A percentile compares a stretch with the other conserved stretches of the same genome.
Conservation (phyloP, 352 stramenopile genomes). For the Globisporangium perplexum region DNA sequence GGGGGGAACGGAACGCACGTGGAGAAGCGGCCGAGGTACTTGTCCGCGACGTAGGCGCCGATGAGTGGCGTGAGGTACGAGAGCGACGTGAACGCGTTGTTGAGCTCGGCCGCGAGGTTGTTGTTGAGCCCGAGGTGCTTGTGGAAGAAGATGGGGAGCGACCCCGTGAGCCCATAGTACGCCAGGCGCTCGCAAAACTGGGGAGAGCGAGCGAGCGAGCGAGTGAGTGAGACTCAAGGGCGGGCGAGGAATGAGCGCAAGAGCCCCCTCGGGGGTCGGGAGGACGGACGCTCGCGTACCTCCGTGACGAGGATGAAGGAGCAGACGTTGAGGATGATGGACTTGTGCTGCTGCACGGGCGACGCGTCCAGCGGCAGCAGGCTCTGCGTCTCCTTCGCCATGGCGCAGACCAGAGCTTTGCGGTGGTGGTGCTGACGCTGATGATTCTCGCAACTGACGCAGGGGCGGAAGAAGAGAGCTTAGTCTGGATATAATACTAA, state of each 20-base stretch:
- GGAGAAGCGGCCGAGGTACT: constrained; percentile 67
- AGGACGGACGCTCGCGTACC: constrained; percentile 20
- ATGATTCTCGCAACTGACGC: too few relatives aligned
- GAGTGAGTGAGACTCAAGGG: not conserved
- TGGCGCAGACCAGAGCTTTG: too few relatives aligned
- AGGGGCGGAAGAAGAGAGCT: too few relatives aligned
- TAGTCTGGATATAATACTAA: too few relatives aligned
- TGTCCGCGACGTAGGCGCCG: constrained; percentile 77
- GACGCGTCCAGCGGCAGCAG: constrained; percentile 7
- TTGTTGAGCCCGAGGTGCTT: constrained; percentile 74
- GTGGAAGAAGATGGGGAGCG: constrained; percentile 85
- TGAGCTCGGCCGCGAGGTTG: constrained; percentile 82
- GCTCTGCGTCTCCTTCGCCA: constrained; percentile 8
- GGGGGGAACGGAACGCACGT: constrained; percentile 32
- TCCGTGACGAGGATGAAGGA: constrained; percentile 87
- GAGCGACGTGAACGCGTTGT: constrained; percentile 79
- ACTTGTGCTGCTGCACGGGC: constrained; percentile 29
- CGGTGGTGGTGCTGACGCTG: too few relatives aligned
- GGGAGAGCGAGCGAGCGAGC: not conserved
- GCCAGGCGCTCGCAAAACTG: constrained; percentile 83
- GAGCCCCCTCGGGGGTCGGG: too few relatives aligned
- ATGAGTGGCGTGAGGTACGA: constrained; percentile 83
- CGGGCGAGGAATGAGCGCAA: too few relatives aligned
- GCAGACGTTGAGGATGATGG: constrained; percentile 82
- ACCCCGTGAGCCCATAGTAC: constrained; percentile 79